Conservation (phyloP, 495 filamentous ascomycete species). For the Penicillium robsamsonii region DNA sequence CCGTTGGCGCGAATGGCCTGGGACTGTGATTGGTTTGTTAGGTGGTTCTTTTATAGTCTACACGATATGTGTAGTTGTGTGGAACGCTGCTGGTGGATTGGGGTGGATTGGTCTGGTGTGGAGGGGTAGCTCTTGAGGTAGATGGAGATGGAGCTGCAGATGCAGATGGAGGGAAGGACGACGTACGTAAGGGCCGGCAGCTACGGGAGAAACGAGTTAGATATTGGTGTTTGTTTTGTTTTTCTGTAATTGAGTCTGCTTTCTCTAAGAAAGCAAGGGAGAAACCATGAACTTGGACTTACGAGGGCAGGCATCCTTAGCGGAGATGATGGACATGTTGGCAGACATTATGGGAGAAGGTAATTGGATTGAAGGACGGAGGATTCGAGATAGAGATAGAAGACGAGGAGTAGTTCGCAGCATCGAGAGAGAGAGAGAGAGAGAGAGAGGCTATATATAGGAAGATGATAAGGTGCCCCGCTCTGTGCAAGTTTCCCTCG, state of each 20-base stretch:
- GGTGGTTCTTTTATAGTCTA: constrained; percentile 7
- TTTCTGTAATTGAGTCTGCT: not conserved
- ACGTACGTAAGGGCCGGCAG: constrained; percentile 59
- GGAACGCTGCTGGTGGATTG: not conserved
- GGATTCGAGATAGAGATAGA: constrained; percentile 23
- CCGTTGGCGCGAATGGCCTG: constrained; percentile 84
- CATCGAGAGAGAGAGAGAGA: constrained; percentile 26
- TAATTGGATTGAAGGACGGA: constrained; percentile 9
- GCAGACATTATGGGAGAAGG: constrained; percentile 34
- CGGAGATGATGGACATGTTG: constrained; percentile 37
- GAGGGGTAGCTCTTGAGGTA: constrained; percentile 7
- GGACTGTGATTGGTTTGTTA: constrained; percentile 51
- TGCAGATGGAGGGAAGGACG: constrained; percentile 6
- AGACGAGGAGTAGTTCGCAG: constrained; percentile 29
- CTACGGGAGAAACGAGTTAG: constrained; percentile 42
- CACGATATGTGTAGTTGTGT: not conserved
- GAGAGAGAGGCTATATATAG: no score
- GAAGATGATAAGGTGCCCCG: constrained; percentile 19
- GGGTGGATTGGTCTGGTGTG: constrained; percentile 2
- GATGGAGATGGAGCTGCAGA: not conserved
- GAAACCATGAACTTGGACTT: constrained; percentile 19
- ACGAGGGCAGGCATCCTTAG: constrained; percentile 51
- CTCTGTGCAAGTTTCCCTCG: constrained; percentile 29
- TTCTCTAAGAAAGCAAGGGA: not conserved
- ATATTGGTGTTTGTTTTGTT: constrained; percentile 5